phyloP scores from a whole-genome alignment of 1,139 yeast genomes.

The Blastobotrys apis region DNA sequence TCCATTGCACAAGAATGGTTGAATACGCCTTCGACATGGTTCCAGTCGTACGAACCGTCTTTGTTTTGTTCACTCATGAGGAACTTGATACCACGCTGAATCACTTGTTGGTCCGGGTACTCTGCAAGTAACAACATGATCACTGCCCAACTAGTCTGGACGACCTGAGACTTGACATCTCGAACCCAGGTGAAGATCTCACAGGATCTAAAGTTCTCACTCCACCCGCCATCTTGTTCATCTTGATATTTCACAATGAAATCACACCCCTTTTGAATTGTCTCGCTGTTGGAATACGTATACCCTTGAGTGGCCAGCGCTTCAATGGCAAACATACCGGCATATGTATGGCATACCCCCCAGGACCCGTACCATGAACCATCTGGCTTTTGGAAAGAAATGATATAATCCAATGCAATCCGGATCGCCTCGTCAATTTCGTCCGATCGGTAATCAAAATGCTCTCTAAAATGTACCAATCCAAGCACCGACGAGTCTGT shows the following conservation, averaged over 20 bases:
- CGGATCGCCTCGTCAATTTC: conserved; percentile 66
- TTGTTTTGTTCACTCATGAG: conserved; percentile 63
- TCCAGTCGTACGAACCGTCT: conserved; percentile 84
- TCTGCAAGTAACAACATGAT: conserved; percentile 77
- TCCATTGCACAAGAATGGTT: conserved; percentile 92
- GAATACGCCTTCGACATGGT: conserved; percentile 91
- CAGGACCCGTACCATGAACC: conserved; percentile 99
- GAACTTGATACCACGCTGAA: conserved; percentile 59
- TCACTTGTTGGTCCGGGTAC: conserved; percentile 65
- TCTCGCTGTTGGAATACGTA: conserved; percentile 55
- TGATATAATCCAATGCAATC: conserved; percentile 70
- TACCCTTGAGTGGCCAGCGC: conserved; percentile 73
- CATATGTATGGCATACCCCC: conserved; percentile 97
- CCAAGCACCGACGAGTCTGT: conserved; percentile 94
- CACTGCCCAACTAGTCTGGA: conserved; percentile 91
- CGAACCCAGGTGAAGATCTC: conserved; percentile 79
- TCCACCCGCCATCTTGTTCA: conserved; percentile 89
- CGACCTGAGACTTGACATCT: conserved; percentile 61
- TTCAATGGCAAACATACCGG: conserved; percentile 96
- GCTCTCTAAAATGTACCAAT: conserved; percentile 68
- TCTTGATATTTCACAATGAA: conserved; percentile 73
- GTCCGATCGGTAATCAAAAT: conserved; percentile 54
- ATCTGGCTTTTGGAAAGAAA: conserved; percentile 60
- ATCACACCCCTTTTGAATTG: conserved; percentile 76
- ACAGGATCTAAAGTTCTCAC: conserved; percentile 63